These are phyloP conservation scores for Hypoxylon crocopeplum DNA, from an alignment of 495 filamentous ascomycete species.

Conservation along the genomic window DNA sequence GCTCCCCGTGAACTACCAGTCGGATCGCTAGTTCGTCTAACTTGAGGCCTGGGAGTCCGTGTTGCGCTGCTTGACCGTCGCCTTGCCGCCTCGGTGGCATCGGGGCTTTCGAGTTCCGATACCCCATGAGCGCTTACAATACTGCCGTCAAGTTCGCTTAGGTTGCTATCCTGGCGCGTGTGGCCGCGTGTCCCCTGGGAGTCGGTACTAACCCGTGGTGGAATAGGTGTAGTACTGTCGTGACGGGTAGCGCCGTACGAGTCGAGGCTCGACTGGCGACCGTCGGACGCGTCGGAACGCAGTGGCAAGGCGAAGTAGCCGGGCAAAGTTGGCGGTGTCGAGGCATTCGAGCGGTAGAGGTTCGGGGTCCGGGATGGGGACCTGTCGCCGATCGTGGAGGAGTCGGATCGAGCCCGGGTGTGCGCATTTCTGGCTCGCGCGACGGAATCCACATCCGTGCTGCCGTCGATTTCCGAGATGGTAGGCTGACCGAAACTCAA, in stretches of 20 bases:
- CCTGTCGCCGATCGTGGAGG: conserved; percentile 14
- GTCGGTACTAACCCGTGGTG: too few species aligned
- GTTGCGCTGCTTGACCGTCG: too few species aligned
- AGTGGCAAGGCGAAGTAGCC: conserved; percentile 5
- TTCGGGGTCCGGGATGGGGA: conserved; percentile 36
- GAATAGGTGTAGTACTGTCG: conserved; percentile 35
- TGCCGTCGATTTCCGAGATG: conserved; percentile 37
- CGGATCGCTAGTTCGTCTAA: too few species aligned
- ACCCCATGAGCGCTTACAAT: too few species aligned
- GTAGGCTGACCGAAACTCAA: conserved; percentile 28
- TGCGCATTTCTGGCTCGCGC: conserved; percentile 11
- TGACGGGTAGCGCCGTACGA: conserved; percentile 32
- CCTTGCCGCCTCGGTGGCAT: too few species aligned
- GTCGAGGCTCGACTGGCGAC: conserved; percentile 44
- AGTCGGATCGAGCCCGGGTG: conserved; percentile 21
- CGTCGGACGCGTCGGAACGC: conserved; percentile 24
- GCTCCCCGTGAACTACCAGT: too few species aligned
- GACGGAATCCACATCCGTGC: conserved; percentile 20
- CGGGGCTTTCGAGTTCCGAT: too few species aligned
- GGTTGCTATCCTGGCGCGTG: too few species aligned
- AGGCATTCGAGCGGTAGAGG: conserved; percentile 26
- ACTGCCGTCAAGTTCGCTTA: too few species aligned
- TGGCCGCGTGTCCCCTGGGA: too few species aligned
- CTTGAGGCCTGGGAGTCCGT: too few species aligned
- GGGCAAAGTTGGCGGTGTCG: conserved; percentile 26